These are phyloP conservation scores for Colletotrichum cuscutae DNA, from an alignment of 2,329 filamentous ascomycete genomes.

Conservation along the genomic window DNA sequence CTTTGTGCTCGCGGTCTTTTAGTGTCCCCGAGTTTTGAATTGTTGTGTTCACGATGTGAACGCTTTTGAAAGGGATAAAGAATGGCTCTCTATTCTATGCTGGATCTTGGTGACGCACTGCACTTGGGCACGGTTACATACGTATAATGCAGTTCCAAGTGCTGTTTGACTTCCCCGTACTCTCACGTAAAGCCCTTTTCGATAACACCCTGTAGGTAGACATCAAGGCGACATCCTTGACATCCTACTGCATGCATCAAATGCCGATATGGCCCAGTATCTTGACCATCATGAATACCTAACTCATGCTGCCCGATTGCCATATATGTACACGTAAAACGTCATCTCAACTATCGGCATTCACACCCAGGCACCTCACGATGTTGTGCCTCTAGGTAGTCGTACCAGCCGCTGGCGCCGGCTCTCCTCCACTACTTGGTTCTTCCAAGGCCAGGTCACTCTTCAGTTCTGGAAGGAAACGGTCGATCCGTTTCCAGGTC, in stretches of 20 bases:
- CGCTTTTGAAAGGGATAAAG: neutral
- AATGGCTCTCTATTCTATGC: neutral
- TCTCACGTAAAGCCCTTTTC: neutral
- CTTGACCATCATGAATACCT: neutral
- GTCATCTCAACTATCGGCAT: neutral
- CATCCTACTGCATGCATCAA: neutral
- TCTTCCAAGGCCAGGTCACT: conserved; percentile 67
- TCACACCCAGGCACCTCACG: neutral
- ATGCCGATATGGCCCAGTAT: neutral
- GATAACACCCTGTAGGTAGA: neutral
- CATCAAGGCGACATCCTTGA: neutral
- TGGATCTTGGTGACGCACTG: neutral
- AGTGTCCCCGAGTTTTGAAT: too few relatives aligned
- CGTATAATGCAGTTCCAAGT: neutral
- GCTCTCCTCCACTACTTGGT: conserved; percentile 25
- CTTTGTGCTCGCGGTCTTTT: too few relatives aligned
- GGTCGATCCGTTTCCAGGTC: conserved; percentile 73
- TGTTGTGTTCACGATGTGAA: too few relatives aligned
- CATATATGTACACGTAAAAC: neutral
- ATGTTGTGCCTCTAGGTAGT: neutral
- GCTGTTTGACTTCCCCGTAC: neutral
- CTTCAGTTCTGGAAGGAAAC: conserved; percentile 70
- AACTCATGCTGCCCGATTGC: neutral
- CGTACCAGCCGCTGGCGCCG: neutral
- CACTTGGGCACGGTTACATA: neutral